These are phyloP conservation scores for Diphasiastrum complanatum DNA, from an alignment of 83 land plant species.

Conservation along the genomic window DNA sequence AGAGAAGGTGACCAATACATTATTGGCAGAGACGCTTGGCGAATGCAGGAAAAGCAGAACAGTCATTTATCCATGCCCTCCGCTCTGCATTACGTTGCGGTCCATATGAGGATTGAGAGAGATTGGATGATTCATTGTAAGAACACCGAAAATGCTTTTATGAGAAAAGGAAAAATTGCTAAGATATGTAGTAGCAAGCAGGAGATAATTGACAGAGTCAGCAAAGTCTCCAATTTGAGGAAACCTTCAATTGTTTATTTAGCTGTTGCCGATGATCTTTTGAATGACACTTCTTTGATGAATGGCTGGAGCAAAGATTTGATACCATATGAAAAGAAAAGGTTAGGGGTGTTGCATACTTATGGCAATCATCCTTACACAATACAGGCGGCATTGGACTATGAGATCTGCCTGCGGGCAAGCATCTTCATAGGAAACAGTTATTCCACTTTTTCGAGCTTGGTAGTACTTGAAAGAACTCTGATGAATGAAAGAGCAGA, in stretches of 20 bases:
- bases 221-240: conserved; percentile 30
- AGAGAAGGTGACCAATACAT: background rate
- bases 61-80: background rate
- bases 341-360: conserved; percentile 40
- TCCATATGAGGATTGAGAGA: conserved; percentile 88
- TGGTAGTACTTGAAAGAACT: conserved; percentile 69
- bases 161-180: conserved; percentile 16
- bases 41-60: conserved; percentile 1
- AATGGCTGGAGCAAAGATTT: conserved; percentile 71
- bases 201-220: conserved; percentile 64
- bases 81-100: conserved; percentile 52
- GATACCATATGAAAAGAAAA: conserved; percentile 69
- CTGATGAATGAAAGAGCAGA: conserved; percentile 37
- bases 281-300: conserved; percentile 49
- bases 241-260: conserved; percentile 58
- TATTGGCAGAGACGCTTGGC: conserved; percentile 4
- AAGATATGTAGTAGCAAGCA: conserved; percentile 75
- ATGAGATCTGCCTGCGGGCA: conserved; percentile 71
- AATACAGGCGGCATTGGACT: conserved; percentile 76
- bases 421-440: conserved; percentile 83
- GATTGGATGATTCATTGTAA: conserved; percentile 96
- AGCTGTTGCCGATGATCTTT: conserved; percentile 77
- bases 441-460: conserved; percentile 89
- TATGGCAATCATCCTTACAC: conserved; percentile 68
- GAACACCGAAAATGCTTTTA: conserved; percentile 46